Conservation (phyloP, 495 filamentous ascomycete genomes). For the Penicillium paxilli region DNA sequence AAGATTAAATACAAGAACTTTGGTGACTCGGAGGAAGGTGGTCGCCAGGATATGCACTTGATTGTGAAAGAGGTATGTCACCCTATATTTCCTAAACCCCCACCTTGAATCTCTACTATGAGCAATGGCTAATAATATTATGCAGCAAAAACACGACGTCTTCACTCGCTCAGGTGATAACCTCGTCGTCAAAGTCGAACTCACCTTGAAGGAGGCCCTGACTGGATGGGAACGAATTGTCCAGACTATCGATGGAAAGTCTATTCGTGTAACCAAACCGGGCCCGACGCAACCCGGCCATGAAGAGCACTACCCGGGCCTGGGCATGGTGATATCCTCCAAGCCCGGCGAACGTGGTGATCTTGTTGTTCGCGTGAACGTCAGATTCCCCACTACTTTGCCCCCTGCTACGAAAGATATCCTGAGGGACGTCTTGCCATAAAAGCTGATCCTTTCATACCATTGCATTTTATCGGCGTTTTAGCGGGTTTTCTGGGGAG, state of each 20-base stretch:
- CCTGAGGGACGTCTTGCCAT: slow-evolving; percentile 71
- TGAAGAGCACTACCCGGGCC: slow-evolving; percentile 74
- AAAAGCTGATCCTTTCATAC: slow-evolving; percentile 8
- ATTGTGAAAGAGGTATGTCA: slow-evolving; percentile 85
- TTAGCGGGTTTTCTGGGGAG: slow-evolving; percentile 18
- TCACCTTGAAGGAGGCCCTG: slow-evolving; percentile 93
- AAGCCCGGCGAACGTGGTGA: slow-evolving; percentile 81
- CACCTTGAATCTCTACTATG: no score
- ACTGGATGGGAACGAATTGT: slow-evolving; percentile 91
- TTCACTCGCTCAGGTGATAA: slow-evolving; percentile 88
- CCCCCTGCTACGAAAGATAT: slow-evolving; percentile 72
- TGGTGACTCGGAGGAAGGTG: slow-evolving; percentile 94
- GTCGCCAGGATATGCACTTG: slow-evolving; percentile 94
- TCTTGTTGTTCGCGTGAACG: slow-evolving; percentile 85
- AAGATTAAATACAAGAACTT: slow-evolving; percentile 98
- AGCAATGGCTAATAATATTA: no score
- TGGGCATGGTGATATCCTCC: slow-evolving; percentile 92
- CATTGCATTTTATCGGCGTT: slow-evolving; percentile 30
- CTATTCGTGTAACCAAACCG: slow-evolving; percentile 68
- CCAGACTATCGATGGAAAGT: slow-evolving; percentile 90
- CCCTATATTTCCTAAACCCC: not conserved
- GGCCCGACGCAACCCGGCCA: slow-evolving; percentile 84
- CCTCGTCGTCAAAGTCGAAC: slow-evolving; percentile 69
- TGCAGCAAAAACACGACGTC: slow-evolving; percentile 76
- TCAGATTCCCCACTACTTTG: slow-evolving; percentile 82